Evolutionary conservation across 2,329 filamentous ascomycete species (phyloP), one percentile per base, ranked within the genome.

Genomic region (Helminthosporium solani): DNA sequence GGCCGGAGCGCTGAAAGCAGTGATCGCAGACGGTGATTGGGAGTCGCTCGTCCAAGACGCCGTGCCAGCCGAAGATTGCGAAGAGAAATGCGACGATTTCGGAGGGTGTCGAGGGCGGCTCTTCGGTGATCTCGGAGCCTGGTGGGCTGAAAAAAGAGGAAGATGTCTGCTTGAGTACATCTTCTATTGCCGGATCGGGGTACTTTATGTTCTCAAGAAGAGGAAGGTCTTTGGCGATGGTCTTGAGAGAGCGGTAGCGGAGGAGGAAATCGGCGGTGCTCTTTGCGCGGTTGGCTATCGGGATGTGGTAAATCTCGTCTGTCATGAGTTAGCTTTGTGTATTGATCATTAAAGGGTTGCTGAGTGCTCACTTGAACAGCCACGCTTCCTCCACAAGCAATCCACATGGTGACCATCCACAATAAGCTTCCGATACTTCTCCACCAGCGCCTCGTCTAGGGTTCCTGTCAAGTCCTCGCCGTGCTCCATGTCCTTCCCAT

Each of bases 331-430:
- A 67, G 53, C 37, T 60, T 43, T 39, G 8, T 16, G 7, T 7
- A 18, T 14, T 30, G 31, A 7, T 31, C n/a, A 1, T 9, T 9
- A 9, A 0, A 28, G 15, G 9, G 56, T 74, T 12, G 8, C n/a
- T n/a, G 8, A 12, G 50, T 3, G 25, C 46, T 21, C 75, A 89
- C 87, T 84, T 70, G 95, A 90, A 66, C 91, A 96, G n/a, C 90
- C 90, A 49, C 83, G 83, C 66, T 83, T 87, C 58, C 84, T 82
- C 94, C 92, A 99, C 15, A 94, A 76, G 64, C 92, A 99, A 51
- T 84, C 84, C 42, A 90, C 85, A 21, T 84, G 80, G 66, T 99
- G 92, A 2, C 85, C 87, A 19, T 82, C 78, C 12, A 87, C 73
- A 42, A 96, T 85, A 49, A 92, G 75, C 40, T 84, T 82, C 18